A percentile compares a stretch with the other conserved stretches of the same genome.
Conservation (phyloP, 2,329 filamentous ascomycete species). For the Colletotrichum scovillei region DNA sequence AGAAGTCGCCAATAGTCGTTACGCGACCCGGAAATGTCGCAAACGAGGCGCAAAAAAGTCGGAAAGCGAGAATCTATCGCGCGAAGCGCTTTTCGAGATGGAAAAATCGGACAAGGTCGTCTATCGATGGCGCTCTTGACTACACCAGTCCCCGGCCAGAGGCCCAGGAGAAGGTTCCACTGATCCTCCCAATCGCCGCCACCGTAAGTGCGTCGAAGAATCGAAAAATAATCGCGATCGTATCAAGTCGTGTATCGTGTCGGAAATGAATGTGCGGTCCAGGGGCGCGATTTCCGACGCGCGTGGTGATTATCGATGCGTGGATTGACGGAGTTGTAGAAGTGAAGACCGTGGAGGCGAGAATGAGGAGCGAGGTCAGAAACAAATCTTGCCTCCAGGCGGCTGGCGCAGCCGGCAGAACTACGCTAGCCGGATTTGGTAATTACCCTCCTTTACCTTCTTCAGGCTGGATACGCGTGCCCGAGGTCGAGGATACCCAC, state of each 20-base stretch:
- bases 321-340: constrained; percentile 37
- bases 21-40: constrained; percentile 39
- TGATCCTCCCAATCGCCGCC: constrained; percentile 58
- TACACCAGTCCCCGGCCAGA: constrained; percentile 56
- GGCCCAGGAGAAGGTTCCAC: constrained; percentile 60
- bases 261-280: constrained; percentile 45
- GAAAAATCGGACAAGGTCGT: constrained; percentile 44
- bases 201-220: constrained; percentile 45
- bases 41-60: constrained; percentile 39
- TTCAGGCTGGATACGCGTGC: constrained; percentile 26
- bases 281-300: constrained; percentile 62
- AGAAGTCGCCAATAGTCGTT: constrained; percentile 22
- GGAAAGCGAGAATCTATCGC: constrained; percentile 39
- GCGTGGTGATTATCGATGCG: constrained; percentile 59
- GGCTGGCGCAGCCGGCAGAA: constrained; percentile 45
- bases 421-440: constrained; percentile 47
- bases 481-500: constrained; percentile 21
- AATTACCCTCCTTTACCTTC: constrained; percentile 40
- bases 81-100: constrained; percentile 45
- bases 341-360: constrained; percentile 53
- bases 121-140: constrained; percentile 55
- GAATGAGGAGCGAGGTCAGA: constrained; percentile 51
- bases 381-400: constrained; percentile 58
- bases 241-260: constrained; percentile 47
- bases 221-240: constrained; percentile 49